phyloP scores from a whole-genome alignment of 1,284 basidiomycete genomes.

The Pterula multifida region DNA sequence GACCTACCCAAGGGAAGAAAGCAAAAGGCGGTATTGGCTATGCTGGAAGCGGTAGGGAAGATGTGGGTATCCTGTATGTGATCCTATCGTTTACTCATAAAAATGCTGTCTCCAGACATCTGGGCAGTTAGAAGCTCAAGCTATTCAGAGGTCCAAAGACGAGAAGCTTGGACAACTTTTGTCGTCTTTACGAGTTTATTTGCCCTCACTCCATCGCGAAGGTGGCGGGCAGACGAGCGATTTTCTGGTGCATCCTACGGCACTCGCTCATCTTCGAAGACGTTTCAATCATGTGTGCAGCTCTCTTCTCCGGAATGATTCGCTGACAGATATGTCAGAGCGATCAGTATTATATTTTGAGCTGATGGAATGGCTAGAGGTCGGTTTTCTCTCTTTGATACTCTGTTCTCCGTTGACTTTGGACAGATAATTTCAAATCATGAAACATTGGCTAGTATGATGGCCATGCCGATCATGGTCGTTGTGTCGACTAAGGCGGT shows the following conservation, averaged over 20 bases:
- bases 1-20: conserved; percentile 39
- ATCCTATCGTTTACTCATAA: background rate
- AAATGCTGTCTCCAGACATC: conserved; percentile 37
- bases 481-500: conserved; percentile 54
- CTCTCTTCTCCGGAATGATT: conserved; percentile 79
- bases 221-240: conserved; percentile 72
- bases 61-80: too few relatives aligned
- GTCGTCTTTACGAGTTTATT: conserved; percentile 57
- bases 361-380: conserved; percentile 84
- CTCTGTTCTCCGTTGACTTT: conserved; percentile 4
- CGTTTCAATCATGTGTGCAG: conserved; percentile 81
- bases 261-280: conserved; percentile 78
- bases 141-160: conserved; percentile 61
- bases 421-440: conserved; percentile 76
- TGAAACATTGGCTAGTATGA: conserved; percentile 84
- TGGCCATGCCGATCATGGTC: conserved; percentile 93
- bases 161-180: conserved; percentile 58
- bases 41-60: conserved; percentile 67
- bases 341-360: conserved; percentile 80
- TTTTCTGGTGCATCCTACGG: conserved; percentile 79
- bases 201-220: conserved; percentile 65
- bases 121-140: conserved; percentile 66
- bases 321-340: conserved; percentile 85
- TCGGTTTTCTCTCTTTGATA: conserved; percentile 20
- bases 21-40: conserved; percentile 74